Base-by-base conservation (phyloP, 1,284 basidiomycete genomes). In the Papiliotrema flavescens region DNA sequence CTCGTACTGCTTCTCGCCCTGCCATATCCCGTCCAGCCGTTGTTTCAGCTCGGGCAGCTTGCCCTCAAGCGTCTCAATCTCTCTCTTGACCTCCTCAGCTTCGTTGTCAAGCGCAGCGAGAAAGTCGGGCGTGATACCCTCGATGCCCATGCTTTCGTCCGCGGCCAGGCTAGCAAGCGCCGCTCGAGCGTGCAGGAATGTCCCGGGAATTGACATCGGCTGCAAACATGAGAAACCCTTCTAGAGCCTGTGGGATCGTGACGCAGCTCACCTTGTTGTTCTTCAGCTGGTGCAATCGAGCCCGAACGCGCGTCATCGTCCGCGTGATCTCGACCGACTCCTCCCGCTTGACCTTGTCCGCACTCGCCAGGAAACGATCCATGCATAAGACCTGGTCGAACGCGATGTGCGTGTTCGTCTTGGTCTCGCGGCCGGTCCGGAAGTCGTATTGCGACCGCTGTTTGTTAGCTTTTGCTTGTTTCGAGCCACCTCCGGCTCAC, bases 361-460 rank as follows among this genome's bases (percentile, higher is more conserved):
- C 84, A 49, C 81, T 83, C 52, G 90, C 87, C 64, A 96, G 79
- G 79, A 95, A 99, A 4, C 96, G 86, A 72, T 97, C 94, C 83
- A 98, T 85, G 66, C 84, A 87, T 7, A 99, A 80, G 13, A 84
- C 87, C 72, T 95, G 89, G 5, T 81, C 85, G 69, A 96, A 95
- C 64, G 87, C 88, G 61, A 99, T 85, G 69, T 94, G 95, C 1
- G 91, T 92, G 70, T 98, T 95, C 11, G 89, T 93, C 76, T 99
- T 99, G 79, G 89, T 94, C 17, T 93, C 86, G 60, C 92, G 86
- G 54, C 60, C 57, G 13, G 65, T 68, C 1, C 57, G 53, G 11
- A 59, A 83, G 72, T 99, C 94, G 78, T 95, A 99, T 84, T 98
- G 95, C 1, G 94, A 96, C 57, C 95, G 83, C 89, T 98, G 24